These are phyloP conservation scores for Tulasnella calospora DNA, from an alignment of 768 basidiomycete species.

Conservation along the genomic window DNA sequence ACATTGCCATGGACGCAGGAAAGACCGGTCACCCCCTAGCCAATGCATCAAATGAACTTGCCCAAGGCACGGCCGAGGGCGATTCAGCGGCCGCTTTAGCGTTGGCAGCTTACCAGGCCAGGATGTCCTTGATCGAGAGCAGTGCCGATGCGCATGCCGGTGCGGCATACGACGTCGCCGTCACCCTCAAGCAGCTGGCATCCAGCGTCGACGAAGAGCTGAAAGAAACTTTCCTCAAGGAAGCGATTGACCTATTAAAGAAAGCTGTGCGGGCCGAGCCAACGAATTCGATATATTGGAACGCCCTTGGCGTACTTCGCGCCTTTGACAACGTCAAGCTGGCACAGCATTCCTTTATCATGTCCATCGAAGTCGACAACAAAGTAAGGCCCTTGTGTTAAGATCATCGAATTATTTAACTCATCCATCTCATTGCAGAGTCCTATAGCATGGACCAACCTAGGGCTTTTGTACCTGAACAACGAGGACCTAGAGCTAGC, in stretches of 20 bases:
- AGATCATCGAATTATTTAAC: constrained; percentile 18
- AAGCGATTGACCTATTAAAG: constrained; percentile 53
- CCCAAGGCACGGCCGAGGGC: background rate
- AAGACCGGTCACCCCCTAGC: background rate
- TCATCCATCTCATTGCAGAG: constrained; percentile 45
- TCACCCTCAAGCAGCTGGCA: constrained; percentile 53
- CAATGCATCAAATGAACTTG: background rate
- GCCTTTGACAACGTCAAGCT: constrained; percentile 62
- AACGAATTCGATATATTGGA: constrained; percentile 72
- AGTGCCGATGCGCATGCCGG: constrained; percentile 49
- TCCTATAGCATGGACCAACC: constrained; percentile 73
- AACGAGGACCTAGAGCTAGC: constrained; percentile 77
- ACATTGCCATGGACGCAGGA: background rate
- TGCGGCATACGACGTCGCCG: constrained; percentile 69
- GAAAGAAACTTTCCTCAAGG: constrained; percentile 37
- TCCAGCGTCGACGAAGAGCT: constrained; percentile 36
- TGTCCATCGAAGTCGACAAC: constrained; percentile 75
- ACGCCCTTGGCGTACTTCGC: constrained; percentile 68
- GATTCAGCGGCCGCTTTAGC: background rate
- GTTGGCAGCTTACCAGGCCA: constrained; percentile 2
- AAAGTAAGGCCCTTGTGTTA: constrained; percentile 51
- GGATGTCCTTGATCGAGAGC: background rate
- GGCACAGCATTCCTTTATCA: constrained; percentile 89
- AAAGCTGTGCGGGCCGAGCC: constrained; percentile 71
- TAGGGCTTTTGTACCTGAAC: constrained; percentile 81